Base-by-base conservation (phyloP, 2,329 filamentous ascomycete genomes). In the Ploettnerulaceae sp. region DNA sequence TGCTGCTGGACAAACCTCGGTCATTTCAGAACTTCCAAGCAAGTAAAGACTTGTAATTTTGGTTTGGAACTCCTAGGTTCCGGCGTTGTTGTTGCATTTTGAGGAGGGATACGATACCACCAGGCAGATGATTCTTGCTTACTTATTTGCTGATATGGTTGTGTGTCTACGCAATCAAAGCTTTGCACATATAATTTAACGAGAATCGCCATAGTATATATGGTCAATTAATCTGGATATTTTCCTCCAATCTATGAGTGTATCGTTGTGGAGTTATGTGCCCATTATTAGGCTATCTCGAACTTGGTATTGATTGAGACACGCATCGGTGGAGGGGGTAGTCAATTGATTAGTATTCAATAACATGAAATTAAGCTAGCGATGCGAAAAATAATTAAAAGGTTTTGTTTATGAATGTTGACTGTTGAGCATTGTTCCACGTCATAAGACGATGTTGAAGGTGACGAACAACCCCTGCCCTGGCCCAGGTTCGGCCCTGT, bases 401-500 rank as follows among this genome's bases (percentile, higher is more conserved):
- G n/a, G n/a, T n/a, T n/a, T n/a, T n/a, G n/a, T n/a, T n/a, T n/a
- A n/a, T n/a, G n/a, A n/a, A n/a, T n/a, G n/a, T n/a, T n/a, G n/a
- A n/a, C n/a, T n/a, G n/a, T n/a, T n/a, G n/a, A n/a, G n/a, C n/a
- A n/a, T n/a, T n/a, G n/a, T n/a, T n/a, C n/a, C n/a, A 28, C 6
- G n/a, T 26, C 22, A 15, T 9, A 26, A 18, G 22, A 12, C 14
- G 15, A 20, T 20, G 31, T 17, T 34, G 32, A 38, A 24, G 8
- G 25, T 21, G 25, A 12, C 28, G 29, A 15, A 33, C 20, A 15
- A 28, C 14, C 5, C 5, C 12, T 14, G 7, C 21, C 35, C 14
- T 38, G 35, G 11, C 34, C 22, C 17, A 38, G 22, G 22, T 24
- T 38, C 35, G 35, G 35, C 35, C 35, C 35, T 28, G 35, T 14